Base-by-base conservation (phyloP, 805 yeast species). In the Candida sphagnicola region DNA sequence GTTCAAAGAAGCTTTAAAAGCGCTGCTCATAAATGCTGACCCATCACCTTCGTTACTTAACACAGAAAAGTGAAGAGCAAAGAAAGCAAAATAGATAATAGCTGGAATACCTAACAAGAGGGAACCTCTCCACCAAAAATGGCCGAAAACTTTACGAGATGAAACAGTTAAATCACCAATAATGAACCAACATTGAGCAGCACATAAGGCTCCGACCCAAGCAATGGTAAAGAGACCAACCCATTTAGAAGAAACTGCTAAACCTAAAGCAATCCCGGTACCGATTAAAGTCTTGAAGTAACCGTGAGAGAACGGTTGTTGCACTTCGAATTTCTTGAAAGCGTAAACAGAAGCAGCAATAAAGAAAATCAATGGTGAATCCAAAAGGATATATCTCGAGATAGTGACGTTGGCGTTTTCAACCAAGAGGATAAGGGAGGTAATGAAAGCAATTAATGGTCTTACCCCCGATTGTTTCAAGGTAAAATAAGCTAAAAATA, bases 201-300 rank as follows among this genome's bases (percentile, higher is more conserved):
- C 56, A 53, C 84, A 82, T 41, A 74, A 57, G 2, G 72, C 37
- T 37, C 93, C 95, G 43, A 80, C 74, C 91, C 91, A 85, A 3
- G 83, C 83, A 41, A 85, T 56, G 14, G 95, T 85, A 64, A 85
- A 85, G 28, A 85, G 62, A 45, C 95, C 95, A 33, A 85, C 93
- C 93, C 93, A 85, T 61, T 85, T 85, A 23, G 90, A 78, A 17
- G 85, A 75, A 15, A 80, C 62, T 3, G 93, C 84, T 41, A 84
- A 66, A 38, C 93, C 95, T 41, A 85, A 62, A n/a, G 80, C 78
- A 38, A 81, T 56, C 48, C 85, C 85, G 31, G 86, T 72, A n/a
- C 80, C 70, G 19, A 78, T 18, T 48, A 85, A 61, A n/a, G 79
- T 62, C 53, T 73, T 79, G 54, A 59, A 78, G 78, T 90, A 81